Evolutionary conservation across 441 rosid species (phyloP).

Genomic region (Corymbia calophylla): DNA sequence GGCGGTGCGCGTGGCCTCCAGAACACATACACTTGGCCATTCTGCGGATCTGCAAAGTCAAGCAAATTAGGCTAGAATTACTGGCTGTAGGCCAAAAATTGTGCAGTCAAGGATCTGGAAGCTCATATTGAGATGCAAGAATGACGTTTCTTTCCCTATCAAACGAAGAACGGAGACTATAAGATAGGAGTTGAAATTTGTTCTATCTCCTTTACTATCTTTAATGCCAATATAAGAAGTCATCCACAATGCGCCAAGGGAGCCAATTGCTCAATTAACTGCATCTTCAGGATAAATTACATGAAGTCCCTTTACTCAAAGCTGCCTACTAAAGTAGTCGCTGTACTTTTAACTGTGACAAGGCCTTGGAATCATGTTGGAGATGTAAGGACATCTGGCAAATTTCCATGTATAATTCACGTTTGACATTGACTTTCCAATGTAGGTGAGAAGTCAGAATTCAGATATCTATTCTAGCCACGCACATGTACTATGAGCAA

Average conservation of each 20-base stretch:
- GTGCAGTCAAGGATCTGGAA: background rate
- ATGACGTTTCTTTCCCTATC: background rate
- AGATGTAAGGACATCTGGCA: background rate
- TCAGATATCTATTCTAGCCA: background rate
- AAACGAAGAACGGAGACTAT: background rate
- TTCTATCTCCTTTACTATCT: background rate
- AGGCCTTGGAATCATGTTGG: background rate
- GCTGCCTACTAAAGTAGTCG: background rate
- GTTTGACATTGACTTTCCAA: background rate
- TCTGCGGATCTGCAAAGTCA: slow-evolving; percentile 46
- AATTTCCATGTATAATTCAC: background rate
- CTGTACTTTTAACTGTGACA: background rate
- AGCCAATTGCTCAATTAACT: background rate
- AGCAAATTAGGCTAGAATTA: background rate
- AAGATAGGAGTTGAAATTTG: background rate
- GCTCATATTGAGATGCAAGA: background rate
- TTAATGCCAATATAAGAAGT: background rate
- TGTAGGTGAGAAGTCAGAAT: background rate
- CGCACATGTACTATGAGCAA: background rate
- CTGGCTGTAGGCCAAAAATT: background rate
- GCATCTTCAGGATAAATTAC: background rate
- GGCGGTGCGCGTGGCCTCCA: slow-evolving; percentile 97
- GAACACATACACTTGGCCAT: slow-evolving; percentile 66
- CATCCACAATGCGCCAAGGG: background rate
- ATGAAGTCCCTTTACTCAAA: background rate